phyloP scores from a whole-genome alignment of 1,284 basidiomycete genomes.

The Trichosporon coremiiforme region DNA sequence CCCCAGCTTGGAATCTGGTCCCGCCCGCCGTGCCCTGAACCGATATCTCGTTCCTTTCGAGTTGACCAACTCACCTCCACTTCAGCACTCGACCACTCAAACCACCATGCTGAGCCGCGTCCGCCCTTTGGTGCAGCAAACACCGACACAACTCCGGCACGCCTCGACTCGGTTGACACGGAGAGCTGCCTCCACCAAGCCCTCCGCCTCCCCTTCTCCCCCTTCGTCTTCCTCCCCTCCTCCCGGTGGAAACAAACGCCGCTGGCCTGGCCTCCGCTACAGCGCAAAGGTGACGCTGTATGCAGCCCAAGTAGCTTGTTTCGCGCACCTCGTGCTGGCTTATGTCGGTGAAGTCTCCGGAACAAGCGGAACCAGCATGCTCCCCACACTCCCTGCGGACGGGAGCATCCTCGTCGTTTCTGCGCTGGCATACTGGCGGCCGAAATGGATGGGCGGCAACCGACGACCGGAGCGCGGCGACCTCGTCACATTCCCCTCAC shows the following conservation, averaged over 20 bases:
- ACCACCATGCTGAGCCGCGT: neutral
- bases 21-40: too few species aligned
- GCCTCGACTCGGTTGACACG: too few species aligned
- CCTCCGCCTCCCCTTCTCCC: too few species aligned
- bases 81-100: neutral
- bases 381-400: constrained; percentile 48
- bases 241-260: neutral
- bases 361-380: constrained; percentile 32
- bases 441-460: constrained; percentile 27
- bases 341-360: constrained; percentile 44
- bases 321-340: constrained; percentile 45
- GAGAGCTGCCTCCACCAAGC: too few species aligned
- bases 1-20: too few species aligned
- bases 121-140: neutral
- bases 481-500: constrained; percentile 75
- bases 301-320: constrained; percentile 19
- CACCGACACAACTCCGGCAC: too few species aligned
- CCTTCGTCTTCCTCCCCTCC: too few species aligned
- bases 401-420: constrained; percentile 59
- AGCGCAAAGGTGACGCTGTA: neutral
- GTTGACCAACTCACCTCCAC: too few species aligned
- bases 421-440: constrained; percentile 57
- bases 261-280: neutral
- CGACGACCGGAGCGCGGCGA: constrained; percentile 69
- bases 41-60: too few species aligned